Conservation (phyloP, 305 asterid genomes). For the Fraxinus ornus region DNA sequence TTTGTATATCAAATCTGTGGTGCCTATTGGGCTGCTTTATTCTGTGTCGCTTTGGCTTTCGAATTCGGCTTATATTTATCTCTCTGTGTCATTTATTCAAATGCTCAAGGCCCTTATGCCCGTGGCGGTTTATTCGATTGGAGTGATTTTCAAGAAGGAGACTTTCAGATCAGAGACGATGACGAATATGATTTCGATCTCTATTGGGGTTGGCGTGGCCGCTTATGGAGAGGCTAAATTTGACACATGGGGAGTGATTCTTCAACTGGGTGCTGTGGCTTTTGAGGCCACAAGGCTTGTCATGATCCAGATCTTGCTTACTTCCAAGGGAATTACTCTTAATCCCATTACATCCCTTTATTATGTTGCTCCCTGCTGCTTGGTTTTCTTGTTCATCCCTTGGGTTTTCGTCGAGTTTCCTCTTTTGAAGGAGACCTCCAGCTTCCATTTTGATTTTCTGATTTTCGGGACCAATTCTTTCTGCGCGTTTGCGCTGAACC, state of each 20-base stretch:
- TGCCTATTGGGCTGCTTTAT: conserved; percentile 17
- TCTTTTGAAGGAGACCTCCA: not conserved
- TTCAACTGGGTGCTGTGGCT: not conserved
- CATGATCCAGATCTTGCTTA: conserved; percentile 19
- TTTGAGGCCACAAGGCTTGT: not conserved
- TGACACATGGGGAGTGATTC: not conserved
- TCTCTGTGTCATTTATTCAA: conserved; percentile 16
- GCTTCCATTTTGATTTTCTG: conserved; percentile 8
- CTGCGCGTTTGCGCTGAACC: not conserved
- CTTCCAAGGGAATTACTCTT: conserved; percentile 16
- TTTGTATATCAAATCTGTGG: conserved; percentile 13
- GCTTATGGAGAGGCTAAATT: not conserved
- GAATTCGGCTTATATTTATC: conserved; percentile 18
- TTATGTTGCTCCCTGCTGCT: conserved; percentile 14
- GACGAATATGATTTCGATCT: not conserved
- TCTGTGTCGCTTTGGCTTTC: conserved; percentile 16
- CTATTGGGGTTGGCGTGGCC: not conserved
- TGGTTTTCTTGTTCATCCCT: conserved; percentile 10
- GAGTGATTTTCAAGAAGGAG: not conserved
- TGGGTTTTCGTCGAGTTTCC: conserved; percentile 13
- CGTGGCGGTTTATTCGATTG: conserved; percentile 5
- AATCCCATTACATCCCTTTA: not conserved
- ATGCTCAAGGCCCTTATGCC: conserved; percentile 21
- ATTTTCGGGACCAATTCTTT: conserved; percentile 13
- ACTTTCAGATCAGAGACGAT: not conserved